Base-by-base conservation (phyloP, 345 rosid species). In the Pelargonium nanum region DNA sequence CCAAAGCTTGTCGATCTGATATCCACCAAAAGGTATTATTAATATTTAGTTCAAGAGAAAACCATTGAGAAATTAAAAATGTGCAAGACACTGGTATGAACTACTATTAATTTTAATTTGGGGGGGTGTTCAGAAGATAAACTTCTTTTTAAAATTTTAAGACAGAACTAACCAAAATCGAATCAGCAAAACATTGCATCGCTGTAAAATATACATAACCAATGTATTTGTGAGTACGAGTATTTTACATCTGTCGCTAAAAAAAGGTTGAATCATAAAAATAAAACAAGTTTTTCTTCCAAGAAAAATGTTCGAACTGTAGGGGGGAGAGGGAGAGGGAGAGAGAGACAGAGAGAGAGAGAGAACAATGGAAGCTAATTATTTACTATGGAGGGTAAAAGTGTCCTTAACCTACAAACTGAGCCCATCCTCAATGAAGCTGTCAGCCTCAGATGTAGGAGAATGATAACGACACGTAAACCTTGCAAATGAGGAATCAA, bases 1-100 rank as follows among this genome's bases (percentile, higher is more conserved):
- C 99, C 99, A 16, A 74, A 68, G 61, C 65, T 89, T 68, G 83
- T 52, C 16, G 99, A 93, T 72, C 99, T 93, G 85, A 69, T 53
- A 69, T 55, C 2, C 52, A 64, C 72, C 20, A 30, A 76, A 66
- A 66, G 26, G 56, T 65, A n/a, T 45, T 44, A 30, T 56, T 75
- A 40, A 9, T 40, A 12, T 10, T 15, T 2, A 40, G 10, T 40
- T 15, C 59, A 69, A 64, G 28, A 59, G 20, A n/a, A 21, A 62
- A 51, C 19, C 19, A 19, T 25, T 19, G 21, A 68, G 51, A 61
- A 60, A 60, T 61, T 48, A 3, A 56, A 57, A 53, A 21, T 24
- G 21, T 26, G 32, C 19, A 21, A n/a, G n/a, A 55, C 59, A 22
- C 48, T 40, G 48, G 48, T 30, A 60, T 19, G 44, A 17, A 25